These are phyloP conservation scores for Niebla homalea DNA, from an alignment of 495 filamentous ascomycete species.

Conservation along the genomic window DNA sequence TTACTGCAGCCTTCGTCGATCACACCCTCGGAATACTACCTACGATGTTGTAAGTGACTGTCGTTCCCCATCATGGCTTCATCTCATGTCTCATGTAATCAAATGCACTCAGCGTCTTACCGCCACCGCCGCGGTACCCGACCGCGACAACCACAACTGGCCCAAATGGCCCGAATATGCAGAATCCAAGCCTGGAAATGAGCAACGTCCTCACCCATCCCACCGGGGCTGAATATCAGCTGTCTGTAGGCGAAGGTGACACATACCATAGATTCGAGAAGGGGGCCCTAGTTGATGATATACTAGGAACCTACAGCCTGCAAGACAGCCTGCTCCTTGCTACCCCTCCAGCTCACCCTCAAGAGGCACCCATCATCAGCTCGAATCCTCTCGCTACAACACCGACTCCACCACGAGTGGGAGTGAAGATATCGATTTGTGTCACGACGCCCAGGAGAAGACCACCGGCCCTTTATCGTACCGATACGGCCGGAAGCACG, in stretches of 20 bases:
- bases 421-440: slow-evolving; percentile 74
- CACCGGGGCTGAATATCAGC: slow-evolving; percentile 61
- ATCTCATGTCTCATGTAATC: no score
- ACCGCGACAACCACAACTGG: slow-evolving; percentile 43
- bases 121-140: slow-evolving; percentile 74
- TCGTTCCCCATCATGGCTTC: not conserved
- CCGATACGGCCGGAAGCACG: slow-evolving; percentile 30
- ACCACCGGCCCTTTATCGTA: slow-evolving; percentile 41
- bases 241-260: slow-evolving; percentile 84
- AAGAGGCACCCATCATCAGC: slow-evolving; percentile 72
- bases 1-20: no score
- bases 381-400: slow-evolving; percentile 81
- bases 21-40: not conserved
- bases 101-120: slow-evolving; percentile 47
- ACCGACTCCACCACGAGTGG: slow-evolving; percentile 63
- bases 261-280: not conserved
- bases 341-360: slow-evolving; percentile 88
- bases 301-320: slow-evolving; percentile 69
- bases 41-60: slow-evolving; percentile 11
- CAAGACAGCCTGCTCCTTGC: slow-evolving; percentile 84
- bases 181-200: slow-evolving; percentile 69
- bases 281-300: not conserved
- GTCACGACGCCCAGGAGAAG: slow-evolving; percentile 49
- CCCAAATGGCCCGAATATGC: slow-evolving; percentile 47
- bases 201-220: slow-evolving; percentile 78